Base-by-base conservation (phyloP, 2,329 filamentous ascomycete species). In the Aspergillus floridensis region DNA sequence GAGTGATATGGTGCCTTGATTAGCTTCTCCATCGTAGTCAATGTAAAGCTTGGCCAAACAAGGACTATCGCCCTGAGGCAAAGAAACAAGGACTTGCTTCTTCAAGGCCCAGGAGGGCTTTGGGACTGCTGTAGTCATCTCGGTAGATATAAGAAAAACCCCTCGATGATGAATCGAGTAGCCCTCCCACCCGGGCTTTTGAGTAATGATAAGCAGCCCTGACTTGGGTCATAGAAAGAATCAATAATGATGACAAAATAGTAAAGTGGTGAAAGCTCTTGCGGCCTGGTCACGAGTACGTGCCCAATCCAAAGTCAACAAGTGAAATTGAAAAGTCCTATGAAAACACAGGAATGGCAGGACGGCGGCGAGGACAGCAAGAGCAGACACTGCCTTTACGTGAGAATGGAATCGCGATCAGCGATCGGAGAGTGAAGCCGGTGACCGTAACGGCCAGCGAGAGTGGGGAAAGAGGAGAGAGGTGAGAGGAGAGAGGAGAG, bases 131-230 rank as follows among this genome's bases (percentile, higher is more conserved):
- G 53, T 57, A 54, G 59, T 50, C 64, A 66, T 65, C 35, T 32
- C 61, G 46, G 35, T 60, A 49, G 35, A 57, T 49, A 47, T 58
- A 58, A 54, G 41, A 3, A 49, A n/a, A 60, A 35, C 63, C 63
- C 65, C 38, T 65, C 62, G 58, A 66, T 32, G 46, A 59, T 32
- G 46, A 59, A 64, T 66, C 60, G 63, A 65, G 65, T 59, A 51
- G 12, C 65, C 65, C 63, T 61, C 65, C 65, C 61, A 60, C 65
- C 65, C 63, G 56, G 65, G 63, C 63, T 66, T 35, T 66, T 66
- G 41, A n/a, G 59, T 24, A 31, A 59, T 14, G 1, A 14, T 54
- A 60, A 66, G 65, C 63, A 66, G 65, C 65, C 63, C 61, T 65
- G 65, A 63, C 65, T 66, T 61, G 51, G 49, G 47, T 55, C 55